Base-by-base conservation (phyloP, 192 early-diverging fungal species). In the Backusella liffmaniae region DNA sequence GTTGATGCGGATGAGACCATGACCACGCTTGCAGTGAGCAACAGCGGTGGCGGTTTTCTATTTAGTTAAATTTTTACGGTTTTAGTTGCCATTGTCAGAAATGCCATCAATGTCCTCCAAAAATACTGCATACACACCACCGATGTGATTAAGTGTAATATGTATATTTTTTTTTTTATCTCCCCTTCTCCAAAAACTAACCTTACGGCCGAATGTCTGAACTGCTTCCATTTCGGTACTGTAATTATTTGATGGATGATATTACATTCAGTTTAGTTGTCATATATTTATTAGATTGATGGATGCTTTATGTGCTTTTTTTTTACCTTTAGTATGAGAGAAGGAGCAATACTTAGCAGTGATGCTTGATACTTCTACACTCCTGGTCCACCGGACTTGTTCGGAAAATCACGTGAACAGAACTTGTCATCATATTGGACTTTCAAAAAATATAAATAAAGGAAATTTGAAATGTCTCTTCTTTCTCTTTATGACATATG, bases 11-110 rank as follows among this genome's bases (percentile, higher is more conserved):
- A 99, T 93, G 84, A 98, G 91, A 84, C 98, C 98, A 86, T 90
- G 91, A 68, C 98, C 98, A 88, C 91, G 92, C 94, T 98, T 99
- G 95, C 94, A 96, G 90, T 96, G 92, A 83, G 98, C 98, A 80
- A 99, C 98, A 83, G 98, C 98, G 68, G 96, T 98, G 85, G 98
- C 98, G 88, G 96, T 99, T 93, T 99, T 99, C 95, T 89, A 39
- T 70, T 32, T 30, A 51, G 2, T 4, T 26, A 56, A 53, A 37
- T 36, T 6, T 32, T 36, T 21, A 34, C n/a, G 5, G n/a, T 13
- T 62, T 29, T 29, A 29, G 21, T 29, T 10, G 56, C 26, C 21
- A 62, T 2, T 13, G 21, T 23, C 26, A 62, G 2, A 6, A 7
- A 4, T 53, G 3, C 8, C 21, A 5, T 53, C 56, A 10, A 23